Evolutionary conservation across 1,284 basidiomycete genomes (phyloP), one percentile per base, ranked within the genome.

Genomic region (Xerocomus amazonicus): DNA sequence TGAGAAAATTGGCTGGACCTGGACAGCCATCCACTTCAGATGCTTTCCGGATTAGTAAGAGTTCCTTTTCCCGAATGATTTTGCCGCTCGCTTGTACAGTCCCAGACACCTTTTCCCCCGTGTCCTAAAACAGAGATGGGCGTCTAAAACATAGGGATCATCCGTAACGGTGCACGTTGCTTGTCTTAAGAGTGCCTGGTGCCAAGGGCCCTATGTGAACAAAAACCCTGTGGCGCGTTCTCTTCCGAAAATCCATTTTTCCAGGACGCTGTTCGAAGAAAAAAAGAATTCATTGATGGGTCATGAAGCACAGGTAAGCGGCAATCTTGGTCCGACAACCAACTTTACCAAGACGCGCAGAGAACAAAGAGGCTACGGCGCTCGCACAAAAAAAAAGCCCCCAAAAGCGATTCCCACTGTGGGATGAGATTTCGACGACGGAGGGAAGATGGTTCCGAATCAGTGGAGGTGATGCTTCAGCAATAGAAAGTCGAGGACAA

Each of bases 201-300:
- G 42, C 34, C 26, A 33, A 16, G 37, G 42, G 46, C 41, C 58
- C 34, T n/a, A 38, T 46, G 49, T 45, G 47, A 53, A 47, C 28
- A 9, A 16, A 56, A 16, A 56, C 61, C 61, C 61, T 60, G 62
- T 64, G 61, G 59, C 59, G 42, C 12, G 4, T 14, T n/a, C 35
- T 4, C 10, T 7, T 47, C 38, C 17, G 19, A 23, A 40, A 23
- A 26, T 31, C 27, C 42, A 34, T 47, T 9, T 14, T 42, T 23
- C 8, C 23, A 3, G 38, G 23, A 40, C 45, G 43, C 57, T 50
- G 55, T 52, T 50, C 52, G 38, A 9, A 16, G 39, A 47, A 39
- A 42, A 26, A 37, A 37, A n/a, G n/a, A 19, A n/a, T 37, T 13
- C 36, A 32, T 32, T 45, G 37, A 42, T 44, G 42, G 47, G 5